A percentile compares a stretch with the other conserved stretches of the same genome.
Conservation (phyloP, 1,284 basidiomycete species). For the Ustilago tritici region DNA sequence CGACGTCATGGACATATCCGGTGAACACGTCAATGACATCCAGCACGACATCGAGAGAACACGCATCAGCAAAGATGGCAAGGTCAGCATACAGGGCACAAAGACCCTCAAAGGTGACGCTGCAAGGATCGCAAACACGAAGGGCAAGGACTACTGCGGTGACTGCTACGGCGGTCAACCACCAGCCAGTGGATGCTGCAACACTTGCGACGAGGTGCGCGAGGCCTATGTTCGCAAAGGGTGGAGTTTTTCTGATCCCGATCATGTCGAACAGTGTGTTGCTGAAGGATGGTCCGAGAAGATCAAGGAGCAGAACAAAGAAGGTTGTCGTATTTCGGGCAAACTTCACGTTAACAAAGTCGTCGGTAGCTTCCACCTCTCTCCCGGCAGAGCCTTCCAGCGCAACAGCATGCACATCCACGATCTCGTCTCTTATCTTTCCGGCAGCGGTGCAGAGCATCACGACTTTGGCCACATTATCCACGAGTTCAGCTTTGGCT, state of each 20-base stretch:
- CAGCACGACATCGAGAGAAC: conserved; percentile 87
- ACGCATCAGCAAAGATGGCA: conserved; percentile 78
- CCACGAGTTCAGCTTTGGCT: conserved; percentile 80
- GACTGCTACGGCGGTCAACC: conserved; percentile 93
- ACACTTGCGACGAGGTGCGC: conserved; percentile 94
- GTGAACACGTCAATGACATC: conserved; percentile 82
- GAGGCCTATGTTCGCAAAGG: conserved; percentile 89
- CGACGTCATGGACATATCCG: conserved; percentile 98
- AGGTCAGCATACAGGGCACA: conserved; percentile 52
- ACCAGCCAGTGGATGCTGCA: conserved; percentile 84
- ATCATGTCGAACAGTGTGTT: conserved; percentile 88
- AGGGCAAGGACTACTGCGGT: conserved; percentile 73
- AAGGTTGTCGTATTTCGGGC: conserved; percentile 94
- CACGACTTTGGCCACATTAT: conserved; percentile 90
- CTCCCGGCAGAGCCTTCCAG: conserved; percentile 92
- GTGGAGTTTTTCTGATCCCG: conserved; percentile 93
- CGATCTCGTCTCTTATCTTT: conserved; percentile 93
- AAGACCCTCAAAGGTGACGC: conserved; percentile 63
- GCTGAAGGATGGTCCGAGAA: conserved; percentile 95
- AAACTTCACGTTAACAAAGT: conserved; percentile 96
- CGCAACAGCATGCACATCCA: conserved; percentile 83
- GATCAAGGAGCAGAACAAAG: conserved; percentile 88
- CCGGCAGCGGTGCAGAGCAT: conserved; percentile 60
- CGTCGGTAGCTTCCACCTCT: conserved; percentile 71
- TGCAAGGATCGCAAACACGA: conserved; percentile 48